Base-by-base conservation (phyloP, 2,329 filamentous ascomycete species). In the Paracoccidioides lutzii region DNA sequence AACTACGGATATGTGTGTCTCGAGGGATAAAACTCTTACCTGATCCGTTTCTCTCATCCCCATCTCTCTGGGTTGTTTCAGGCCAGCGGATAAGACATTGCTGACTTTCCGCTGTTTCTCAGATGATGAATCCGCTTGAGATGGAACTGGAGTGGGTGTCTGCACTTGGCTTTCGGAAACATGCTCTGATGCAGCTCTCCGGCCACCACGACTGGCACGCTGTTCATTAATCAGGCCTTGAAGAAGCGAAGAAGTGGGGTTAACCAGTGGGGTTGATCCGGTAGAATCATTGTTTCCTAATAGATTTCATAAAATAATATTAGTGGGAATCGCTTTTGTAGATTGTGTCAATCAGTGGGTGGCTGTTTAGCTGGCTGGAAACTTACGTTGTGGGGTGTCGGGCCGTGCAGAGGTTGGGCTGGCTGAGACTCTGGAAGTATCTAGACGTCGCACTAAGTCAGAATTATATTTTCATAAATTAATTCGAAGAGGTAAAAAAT, bases 31-130 rank as follows among this genome's bases (percentile, higher is more conserved):
- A 10, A 40, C 9, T 63, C 67, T 57, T 56, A 72, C 71, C 61
- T 73, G 65, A 56, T 73, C 69, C 67, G 71, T 73, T 60, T 73
- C 71, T 40, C 71, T 64, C 35, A 74, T 63, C 2, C 69, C 71
- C 70, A 73, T 73, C 41, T 73, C 70, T 41, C 63, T 66, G 1
- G 71, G 67, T 35, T 69, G 66, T 50, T 66, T 67, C 15, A 66
- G 59, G 6, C 66, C 66, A 2, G 65, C 62, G 9, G 66, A 61
- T 14, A 68, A 58, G 6, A 64, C 62, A 48, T 63, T 66, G 52
- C 62, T 66, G 5, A 64, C 57, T 56, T 64, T 70, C 2, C 66
- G 63, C 46, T 67, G 65, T 55, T 67, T 71, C 50, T 72, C 71
- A 1, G 68, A 71, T 1, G 61, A 61, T 5, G 62, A 63, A 15